A percentile compares a stretch with the other conserved stretches of the same genome.
phyloP scores from a whole-genome alignment of 1,139 yeast genomes.

The Debaryomyces coudertii region DNA sequence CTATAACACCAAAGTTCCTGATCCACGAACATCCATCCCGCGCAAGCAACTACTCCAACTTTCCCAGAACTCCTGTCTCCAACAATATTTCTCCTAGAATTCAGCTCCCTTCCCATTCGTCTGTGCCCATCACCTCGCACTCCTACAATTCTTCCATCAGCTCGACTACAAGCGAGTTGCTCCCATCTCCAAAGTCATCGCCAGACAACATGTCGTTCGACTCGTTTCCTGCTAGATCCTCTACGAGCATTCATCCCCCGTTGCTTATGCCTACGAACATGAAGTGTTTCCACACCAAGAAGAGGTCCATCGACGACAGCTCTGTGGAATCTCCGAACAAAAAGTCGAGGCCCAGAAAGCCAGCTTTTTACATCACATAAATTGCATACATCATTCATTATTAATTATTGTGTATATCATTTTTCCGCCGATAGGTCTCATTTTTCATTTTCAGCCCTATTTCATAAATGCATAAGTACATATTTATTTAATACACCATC shows the following conservation, averaged over 20 bases:
- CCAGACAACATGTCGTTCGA: constrained; percentile 7
- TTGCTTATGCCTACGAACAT: constrained; percentile 14
- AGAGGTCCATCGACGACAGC: constrained; percentile 13
- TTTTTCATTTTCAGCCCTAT: neutral
- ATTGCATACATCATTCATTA: constrained; percentile 1
- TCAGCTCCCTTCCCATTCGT: constrained; percentile 9
- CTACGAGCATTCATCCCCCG: constrained; percentile 22
- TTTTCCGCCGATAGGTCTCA: neutral
- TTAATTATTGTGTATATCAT: neutral
- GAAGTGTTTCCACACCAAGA: constrained; percentile 6
- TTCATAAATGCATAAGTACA: neutral
- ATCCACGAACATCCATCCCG: constrained; percentile 1
- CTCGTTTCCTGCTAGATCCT: constrained; percentile 10
- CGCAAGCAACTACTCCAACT: neutral
- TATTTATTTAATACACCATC: neutral
- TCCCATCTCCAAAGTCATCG: constrained; percentile 22
- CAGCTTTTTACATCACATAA: constrained; percentile 23
- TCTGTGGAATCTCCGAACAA: constrained; percentile 19
- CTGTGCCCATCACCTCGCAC: constrained; percentile 5
- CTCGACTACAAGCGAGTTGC: constrained; percentile 1
- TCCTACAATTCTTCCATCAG: constrained; percentile 1
- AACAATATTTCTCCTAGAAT: constrained; percentile 21
- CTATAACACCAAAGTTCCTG: constrained; percentile 23
- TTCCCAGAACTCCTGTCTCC: constrained; percentile 25
- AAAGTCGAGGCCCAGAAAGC: constrained; percentile 25